phyloP scores from a whole-genome alignment of 2,329 filamentous ascomycete species.

The Trichoderma semiorbis region DNA sequence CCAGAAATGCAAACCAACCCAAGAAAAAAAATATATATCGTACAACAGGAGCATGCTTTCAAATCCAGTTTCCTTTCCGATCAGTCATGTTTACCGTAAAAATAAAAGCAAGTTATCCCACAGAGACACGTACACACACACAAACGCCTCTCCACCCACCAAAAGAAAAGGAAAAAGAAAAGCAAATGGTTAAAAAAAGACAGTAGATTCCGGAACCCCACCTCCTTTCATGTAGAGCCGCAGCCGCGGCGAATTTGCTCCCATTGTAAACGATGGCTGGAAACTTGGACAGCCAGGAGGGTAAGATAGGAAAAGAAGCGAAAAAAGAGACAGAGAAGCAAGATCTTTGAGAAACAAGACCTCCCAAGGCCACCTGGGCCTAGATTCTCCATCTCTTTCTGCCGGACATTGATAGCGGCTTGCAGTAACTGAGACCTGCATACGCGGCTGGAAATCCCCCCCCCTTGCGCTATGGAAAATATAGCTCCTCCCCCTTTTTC shows the following conservation, averaged over 20 bases:
- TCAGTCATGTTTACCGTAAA: constrained; percentile 25
- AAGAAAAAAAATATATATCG: constrained; percentile 24
- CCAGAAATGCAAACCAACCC: constrained; percentile 24
- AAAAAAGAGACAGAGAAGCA: neutral
- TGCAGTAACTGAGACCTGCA: neutral
- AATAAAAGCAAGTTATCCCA: constrained; percentile 21
- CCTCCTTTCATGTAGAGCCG: constrained; percentile 14
- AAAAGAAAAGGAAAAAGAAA: neutral
- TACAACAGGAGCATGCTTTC: constrained; percentile 30
- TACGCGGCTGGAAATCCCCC: neutral
- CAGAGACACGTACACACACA: constrained; percentile 17
- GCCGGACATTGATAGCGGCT: neutral
- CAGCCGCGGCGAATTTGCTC: neutral
- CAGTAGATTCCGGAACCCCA: constrained; percentile 6
- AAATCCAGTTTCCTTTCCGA: constrained; percentile 15
- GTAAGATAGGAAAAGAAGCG: neutral
- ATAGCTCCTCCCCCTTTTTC: neutral
- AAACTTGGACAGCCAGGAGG: neutral
- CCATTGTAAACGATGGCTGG: constrained; percentile 1
- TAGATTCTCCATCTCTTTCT: neutral
- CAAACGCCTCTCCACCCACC: neutral
- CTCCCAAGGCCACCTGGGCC: neutral
- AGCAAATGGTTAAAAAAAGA: neutral
- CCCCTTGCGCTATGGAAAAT: neutral
- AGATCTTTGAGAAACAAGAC: neutral